phyloP scores from a whole-genome alignment of 495 filamentous ascomycete species.

The Tuber melanosporum region DNA sequence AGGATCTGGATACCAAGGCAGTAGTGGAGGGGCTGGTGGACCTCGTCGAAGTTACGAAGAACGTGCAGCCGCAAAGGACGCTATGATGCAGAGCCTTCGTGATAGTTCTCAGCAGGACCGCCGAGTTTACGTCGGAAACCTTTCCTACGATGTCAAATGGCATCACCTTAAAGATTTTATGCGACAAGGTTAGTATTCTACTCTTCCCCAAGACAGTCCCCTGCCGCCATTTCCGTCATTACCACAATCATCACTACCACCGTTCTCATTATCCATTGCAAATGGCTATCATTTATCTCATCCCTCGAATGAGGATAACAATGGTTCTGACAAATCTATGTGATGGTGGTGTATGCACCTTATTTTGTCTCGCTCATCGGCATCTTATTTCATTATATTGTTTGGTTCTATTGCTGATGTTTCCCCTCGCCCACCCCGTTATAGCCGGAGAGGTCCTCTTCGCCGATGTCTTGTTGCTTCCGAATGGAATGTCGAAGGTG shows the following conservation, averaged over 20 bases:
- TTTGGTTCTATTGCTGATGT: constrained; percentile 18
- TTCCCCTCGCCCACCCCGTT: constrained; percentile 6
- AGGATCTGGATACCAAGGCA: constrained; percentile 55
- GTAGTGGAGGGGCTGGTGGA: constrained; percentile 56
- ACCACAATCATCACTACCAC: not conserved
- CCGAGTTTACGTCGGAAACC: constrained; percentile 97
- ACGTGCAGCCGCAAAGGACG: constrained; percentile 74
- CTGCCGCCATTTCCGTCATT: not conserved
- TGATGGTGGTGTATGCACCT: constrained; percentile 2
- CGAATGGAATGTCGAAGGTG: constrained; percentile 99
- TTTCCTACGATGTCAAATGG: constrained; percentile 99
- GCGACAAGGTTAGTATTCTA: constrained; percentile 79
- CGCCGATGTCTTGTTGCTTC: constrained; percentile 98
- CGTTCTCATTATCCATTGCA: constrained; percentile 1
- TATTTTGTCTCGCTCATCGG: constrained; percentile 14
- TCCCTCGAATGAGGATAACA: not conserved
- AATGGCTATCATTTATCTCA: not conserved
- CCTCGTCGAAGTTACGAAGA: constrained; percentile 74
- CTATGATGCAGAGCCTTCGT: constrained; percentile 88
- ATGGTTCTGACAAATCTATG: not conserved
- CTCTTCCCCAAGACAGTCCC: constrained; percentile 1
- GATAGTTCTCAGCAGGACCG: constrained; percentile 97
- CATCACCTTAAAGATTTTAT: constrained; percentile 99
- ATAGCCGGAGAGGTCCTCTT: constrained; percentile 98
- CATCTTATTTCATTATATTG: constrained; percentile 2